Percentiles rank a stretch among this genome's conserved stretches.
phyloP scores from a whole-genome alignment of 768 basidiomycete genomes.

The Lentinula aciculospora region DNA sequence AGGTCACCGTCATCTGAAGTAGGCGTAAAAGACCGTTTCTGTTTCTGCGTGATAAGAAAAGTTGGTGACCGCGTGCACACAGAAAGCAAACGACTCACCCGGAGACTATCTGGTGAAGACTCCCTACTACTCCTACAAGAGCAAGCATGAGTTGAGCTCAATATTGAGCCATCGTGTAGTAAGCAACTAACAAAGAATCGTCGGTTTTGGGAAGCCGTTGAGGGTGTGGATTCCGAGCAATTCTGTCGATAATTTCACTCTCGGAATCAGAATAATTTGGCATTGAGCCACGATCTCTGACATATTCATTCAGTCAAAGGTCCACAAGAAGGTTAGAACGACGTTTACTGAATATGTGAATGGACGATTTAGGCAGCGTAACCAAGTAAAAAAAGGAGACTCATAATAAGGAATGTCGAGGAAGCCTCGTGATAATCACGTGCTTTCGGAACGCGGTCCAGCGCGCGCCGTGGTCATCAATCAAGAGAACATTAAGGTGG shows the following conservation, averaged over 20 bases:
- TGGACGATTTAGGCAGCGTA: too few species aligned
- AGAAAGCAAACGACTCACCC: constrained; percentile 14
- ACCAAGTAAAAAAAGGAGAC: not conserved
- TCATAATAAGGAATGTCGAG: too few species aligned
- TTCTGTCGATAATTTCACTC: not conserved
- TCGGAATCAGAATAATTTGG: constrained; percentile 5
- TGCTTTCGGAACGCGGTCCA: not conserved
- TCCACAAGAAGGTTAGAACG: not conserved
- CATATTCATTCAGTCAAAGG: not conserved
- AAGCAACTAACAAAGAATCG: constrained; percentile 28
- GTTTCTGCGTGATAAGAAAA: constrained; percentile 24
- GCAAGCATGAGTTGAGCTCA: not conserved
- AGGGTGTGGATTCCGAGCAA: constrained; percentile 4
- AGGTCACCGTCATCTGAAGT: constrained; percentile 44
- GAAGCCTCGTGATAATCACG: not conserved
- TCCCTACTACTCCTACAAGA: constrained; percentile 49
- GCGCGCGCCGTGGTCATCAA: too few species aligned
- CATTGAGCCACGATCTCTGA: not conserved
- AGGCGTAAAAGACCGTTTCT: constrained; percentile 46
- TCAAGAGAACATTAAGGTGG: too few species aligned
- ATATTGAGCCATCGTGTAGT: not conserved
- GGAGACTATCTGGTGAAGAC: constrained; percentile 43
- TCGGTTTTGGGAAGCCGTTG: constrained; percentile 8
- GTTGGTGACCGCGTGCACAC: not conserved
- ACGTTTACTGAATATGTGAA: not conserved